Conservation (phyloP, 306 rosid species). For the Medicago arabica region DNA sequence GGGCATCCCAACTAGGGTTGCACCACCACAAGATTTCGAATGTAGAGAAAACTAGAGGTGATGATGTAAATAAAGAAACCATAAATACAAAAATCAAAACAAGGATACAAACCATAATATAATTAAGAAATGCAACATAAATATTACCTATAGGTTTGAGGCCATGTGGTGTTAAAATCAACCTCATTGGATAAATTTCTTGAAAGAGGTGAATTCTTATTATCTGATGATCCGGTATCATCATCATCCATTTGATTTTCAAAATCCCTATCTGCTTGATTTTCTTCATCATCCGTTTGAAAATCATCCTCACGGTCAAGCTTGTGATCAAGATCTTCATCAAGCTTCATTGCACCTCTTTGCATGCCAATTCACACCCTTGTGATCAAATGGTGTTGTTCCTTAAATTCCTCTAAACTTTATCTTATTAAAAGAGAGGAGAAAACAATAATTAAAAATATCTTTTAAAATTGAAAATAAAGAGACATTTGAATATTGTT, state of each 20-base stretch:
- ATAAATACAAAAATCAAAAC: not conserved
- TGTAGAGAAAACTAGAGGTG: too few relatives aligned
- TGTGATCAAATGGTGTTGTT: not conserved
- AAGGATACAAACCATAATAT: not conserved
- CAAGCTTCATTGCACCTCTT: conserved; percentile 49
- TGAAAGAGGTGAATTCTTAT: conserved; percentile 31
- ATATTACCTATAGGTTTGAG: conserved; percentile 64
- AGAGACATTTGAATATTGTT: not conserved
- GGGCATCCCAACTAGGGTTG: too few relatives aligned
- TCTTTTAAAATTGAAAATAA: not conserved
- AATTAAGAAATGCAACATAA: not conserved
- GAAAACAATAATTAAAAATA: not conserved
- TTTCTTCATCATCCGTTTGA: conserved; percentile 74
- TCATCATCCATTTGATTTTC: conserved; percentile 43
- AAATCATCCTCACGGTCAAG: conserved; percentile 59
- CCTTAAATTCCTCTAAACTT: conserved; percentile 8
- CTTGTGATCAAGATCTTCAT: conserved; percentile 52
- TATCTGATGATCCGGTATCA: conserved; percentile 52
- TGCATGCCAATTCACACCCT: not conserved
- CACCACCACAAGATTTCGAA: too few relatives aligned
- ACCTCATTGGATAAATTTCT: conserved; percentile 34
- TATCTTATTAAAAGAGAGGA: not conserved
- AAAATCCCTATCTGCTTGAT: conserved; percentile 49
- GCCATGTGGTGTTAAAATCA: conserved; percentile 50
- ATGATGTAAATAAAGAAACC: not conserved